Percentiles rank a stretch among this genome's conserved stretches.
These are phyloP conservation scores for Piromyces finnis DNA, from an alignment of 192 early-diverging fungal genomes.

Conservation along the genomic window DNA sequence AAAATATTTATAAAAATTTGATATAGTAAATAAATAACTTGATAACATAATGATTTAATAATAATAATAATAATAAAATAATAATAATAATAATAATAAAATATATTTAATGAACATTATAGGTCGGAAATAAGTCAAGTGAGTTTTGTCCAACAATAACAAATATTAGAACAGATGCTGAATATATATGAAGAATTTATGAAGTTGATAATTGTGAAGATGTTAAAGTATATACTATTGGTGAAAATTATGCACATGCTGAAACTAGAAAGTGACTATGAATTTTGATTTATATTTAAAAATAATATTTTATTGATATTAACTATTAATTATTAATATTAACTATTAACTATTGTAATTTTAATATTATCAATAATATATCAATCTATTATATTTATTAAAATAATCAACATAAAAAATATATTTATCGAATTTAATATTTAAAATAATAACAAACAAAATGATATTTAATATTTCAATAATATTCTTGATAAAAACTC, in stretches of 20 bases:
- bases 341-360: not conserved
- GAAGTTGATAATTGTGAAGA: constrained; percentile 87
- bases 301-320: not conserved
- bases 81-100: no score
- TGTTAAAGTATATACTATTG: constrained; percentile 94
- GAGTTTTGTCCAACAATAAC: constrained; percentile 55
- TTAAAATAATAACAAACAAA: no score
- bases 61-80: no score
- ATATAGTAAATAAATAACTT: no score
- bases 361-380: not conserved
- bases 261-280: constrained; percentile 71
- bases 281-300: not conserved
- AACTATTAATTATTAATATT: not conserved
- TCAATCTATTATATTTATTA: not conserved
- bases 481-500: no score
- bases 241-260: constrained; percentile 72
- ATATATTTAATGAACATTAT: not conserved
- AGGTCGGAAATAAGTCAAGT: constrained; percentile 88
- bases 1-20: no score
- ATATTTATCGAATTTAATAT: no score
- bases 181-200: constrained; percentile 89
- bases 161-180: constrained; percentile 44
- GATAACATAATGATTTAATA: no score
- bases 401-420: not conserved
- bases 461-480: no score